Evolutionary conservation across 2,329 filamentous ascomycete genomes (phyloP), one percentile per base, ranked within the genome.

Genomic region (Pseudovirgaria hyperparasitica): DNA sequence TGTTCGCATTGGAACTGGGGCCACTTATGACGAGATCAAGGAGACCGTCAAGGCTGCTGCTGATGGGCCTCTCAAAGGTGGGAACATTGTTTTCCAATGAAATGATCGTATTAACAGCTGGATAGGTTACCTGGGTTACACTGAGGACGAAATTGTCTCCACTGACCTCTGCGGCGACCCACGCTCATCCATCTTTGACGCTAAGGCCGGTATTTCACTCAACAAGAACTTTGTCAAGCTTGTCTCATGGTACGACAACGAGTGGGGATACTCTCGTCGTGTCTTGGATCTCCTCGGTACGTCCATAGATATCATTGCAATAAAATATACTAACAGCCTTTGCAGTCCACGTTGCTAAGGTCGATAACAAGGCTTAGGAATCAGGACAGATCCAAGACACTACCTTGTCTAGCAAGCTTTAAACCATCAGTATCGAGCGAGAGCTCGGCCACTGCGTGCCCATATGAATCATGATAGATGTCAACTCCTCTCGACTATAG

Each of bases 141-240:
- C 86, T 36, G 87, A 94, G 72, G 90, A 98, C 59, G 87, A 92
- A 31, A 63, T 98, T 45, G 90, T 98, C 67, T 94, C 86, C 53
- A 76, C 70, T 45, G 90, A 98, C 65, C 59, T 96, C 62, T 90
- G 80, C 68, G 90, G 90, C 62, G 81, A 96, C 71, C 72, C 67
- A 58, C 64, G 76, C 75, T 94, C 86, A 44, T 94, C 86, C 67
- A 92, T 96, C 74, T 94, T 98, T 65, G 90, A 98, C 61, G 86
- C 85, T 62, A 92, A 93, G 80, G 90, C 90, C 36, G 90, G 90
- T 73, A 96, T 98, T 65, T 81, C 86, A 43, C 79, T 98, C 50
- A 98, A 96, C 76, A 65, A 85, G 54, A 86, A 94, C 77, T 96
- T 96, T 62, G 76, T 93, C 73, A 98, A 98, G 81, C 74, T 98